Evolutionary conservation across 2,329 filamentous ascomycete genomes (phyloP).

Genomic region (Macrophomina phaseolina): DNA sequence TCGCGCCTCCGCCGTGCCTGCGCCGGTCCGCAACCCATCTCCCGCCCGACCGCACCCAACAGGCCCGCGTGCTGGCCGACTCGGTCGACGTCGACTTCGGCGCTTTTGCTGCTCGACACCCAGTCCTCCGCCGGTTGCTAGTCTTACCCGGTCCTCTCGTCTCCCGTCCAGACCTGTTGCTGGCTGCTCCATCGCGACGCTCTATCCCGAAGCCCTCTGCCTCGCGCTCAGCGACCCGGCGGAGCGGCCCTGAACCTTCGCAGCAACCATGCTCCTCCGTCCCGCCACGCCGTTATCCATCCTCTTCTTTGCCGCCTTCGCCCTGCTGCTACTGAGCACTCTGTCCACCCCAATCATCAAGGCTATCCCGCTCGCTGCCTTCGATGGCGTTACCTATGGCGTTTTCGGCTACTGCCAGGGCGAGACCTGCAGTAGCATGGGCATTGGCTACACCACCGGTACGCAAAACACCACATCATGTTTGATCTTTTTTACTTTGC

Average conservation of each 20-base stretch:
- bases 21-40: background rate
- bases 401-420: slow-evolving; percentile 87
- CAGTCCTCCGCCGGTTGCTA: slow-evolving; percentile 1
- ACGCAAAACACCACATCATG: slow-evolving; percentile 44
- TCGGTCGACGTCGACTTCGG: slow-evolving; percentile 9
- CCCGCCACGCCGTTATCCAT: slow-evolving; percentile 91
- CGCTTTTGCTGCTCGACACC: background rate
- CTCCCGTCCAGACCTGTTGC: background rate
- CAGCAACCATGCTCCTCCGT: slow-evolving; percentile 71
- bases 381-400: slow-evolving; percentile 79
- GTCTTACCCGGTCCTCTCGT: slow-evolving; percentile 13
- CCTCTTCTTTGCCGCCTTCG: slow-evolving; percentile 84
- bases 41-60: slow-evolving; percentile 8
- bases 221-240: slow-evolving; percentile 24
- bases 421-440: slow-evolving; percentile 69
- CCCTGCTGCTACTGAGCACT: slow-evolving; percentile 80
- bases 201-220: slow-evolving; percentile 25
- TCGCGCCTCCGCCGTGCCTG: slow-evolving; percentile 12
- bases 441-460: slow-evolving; percentile 88
- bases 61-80: background rate
- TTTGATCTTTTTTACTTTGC: slow-evolving; percentile 13
- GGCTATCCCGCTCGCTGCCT: slow-evolving; percentile 80
- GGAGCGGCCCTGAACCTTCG: slow-evolving; percentile 17
- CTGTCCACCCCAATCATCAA: slow-evolving; percentile 91
- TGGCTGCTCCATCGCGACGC: background rate